Base-by-base conservation (phyloP, 129 eudicot species). In the Chrysanthemum seticuspe region DNA sequence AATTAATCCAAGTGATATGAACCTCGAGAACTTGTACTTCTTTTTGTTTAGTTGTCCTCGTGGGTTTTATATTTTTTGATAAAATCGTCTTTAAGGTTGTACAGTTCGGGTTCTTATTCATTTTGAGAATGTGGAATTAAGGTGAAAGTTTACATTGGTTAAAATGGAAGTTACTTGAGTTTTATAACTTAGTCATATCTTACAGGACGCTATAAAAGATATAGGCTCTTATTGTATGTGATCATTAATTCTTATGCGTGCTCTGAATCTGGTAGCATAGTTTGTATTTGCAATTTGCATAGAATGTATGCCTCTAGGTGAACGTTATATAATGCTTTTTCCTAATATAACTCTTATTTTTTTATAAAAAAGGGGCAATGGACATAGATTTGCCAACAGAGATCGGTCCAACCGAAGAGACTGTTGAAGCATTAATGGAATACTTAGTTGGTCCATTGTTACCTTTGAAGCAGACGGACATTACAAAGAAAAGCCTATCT, bases 391-490 rank as follows among this genome's bases (percentile, higher is more conserved):
- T 70, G 27, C 50, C 75, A 56, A 34, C 68, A 31, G 85, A 79
- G 54, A 75, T 61, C 57, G 74, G 83, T 25, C 85, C 90, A 23
- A 75, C 88, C 9, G 90, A 88, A 74, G 95, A 83, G 31, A 82
- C 80, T 7, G 76, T 85, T 51, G 70, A 45, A 13, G 95, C 88
- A 11, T 67, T 88, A 70, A 21, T 88, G 70, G 88, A 88, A 10
- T 79, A 80, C 25, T 73, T 88, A 81, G 95, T 88, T 62, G 87
- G 77, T 50, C 95, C 95, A n/a, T 70, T 88, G 78, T 68, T 88
- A 65, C 88, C 86, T 63, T 67, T 75, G 66, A 85, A 72, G 60
- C 56, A 78, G 51, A 67, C 19, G 10, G 74, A 74, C 36, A 55
- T 64, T 64, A 54, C 74, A 34, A 71, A 51, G 34, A 65, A 69